Evolutionary conservation across 2,329 filamentous ascomycete genomes (phyloP).

Genomic region (Catunica adiposa): DNA sequence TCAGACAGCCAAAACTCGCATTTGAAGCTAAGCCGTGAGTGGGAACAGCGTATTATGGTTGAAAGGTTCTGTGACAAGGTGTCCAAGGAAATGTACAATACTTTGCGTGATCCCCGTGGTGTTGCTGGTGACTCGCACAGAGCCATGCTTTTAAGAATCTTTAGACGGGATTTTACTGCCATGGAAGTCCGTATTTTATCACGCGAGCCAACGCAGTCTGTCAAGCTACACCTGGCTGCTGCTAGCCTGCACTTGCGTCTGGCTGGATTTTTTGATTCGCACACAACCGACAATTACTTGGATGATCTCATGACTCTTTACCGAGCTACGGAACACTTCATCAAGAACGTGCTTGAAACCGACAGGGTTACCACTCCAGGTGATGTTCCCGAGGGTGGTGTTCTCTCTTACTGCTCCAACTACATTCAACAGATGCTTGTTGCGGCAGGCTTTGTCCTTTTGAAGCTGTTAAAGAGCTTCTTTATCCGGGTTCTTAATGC

Average conservation of each 20-base stretch:
- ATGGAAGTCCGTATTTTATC: constrained; percentile 44
- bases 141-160: constrained; percentile 49
- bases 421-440: constrained; percentile 77
- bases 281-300: constrained; percentile 52
- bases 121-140: constrained; percentile 51
- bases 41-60: constrained; percentile 52
- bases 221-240: constrained; percentile 52
- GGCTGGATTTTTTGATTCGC: constrained; percentile 67
- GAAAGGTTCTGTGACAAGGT: constrained; percentile 64
- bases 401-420: constrained; percentile 51
- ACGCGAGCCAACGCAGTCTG: constrained; percentile 39
- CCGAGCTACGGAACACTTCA: constrained; percentile 51
- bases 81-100: constrained; percentile 65
- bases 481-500: constrained; percentile 58
- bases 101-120: constrained; percentile 54
- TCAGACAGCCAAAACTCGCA: constrained; percentile 28
- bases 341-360: constrained; percentile 46
- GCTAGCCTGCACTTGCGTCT: constrained; percentile 60
- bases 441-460: constrained; percentile 59
- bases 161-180: constrained; percentile 47
- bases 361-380: constrained; percentile 31
- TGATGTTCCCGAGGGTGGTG: constrained; percentile 32
- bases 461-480: constrained; percentile 64
- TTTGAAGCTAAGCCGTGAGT: constrained; percentile 41
- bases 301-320: constrained; percentile 62